phyloP scores from a whole-genome alignment of 2,329 filamentous ascomycete species.

The Podosphaera fusca region DNA sequence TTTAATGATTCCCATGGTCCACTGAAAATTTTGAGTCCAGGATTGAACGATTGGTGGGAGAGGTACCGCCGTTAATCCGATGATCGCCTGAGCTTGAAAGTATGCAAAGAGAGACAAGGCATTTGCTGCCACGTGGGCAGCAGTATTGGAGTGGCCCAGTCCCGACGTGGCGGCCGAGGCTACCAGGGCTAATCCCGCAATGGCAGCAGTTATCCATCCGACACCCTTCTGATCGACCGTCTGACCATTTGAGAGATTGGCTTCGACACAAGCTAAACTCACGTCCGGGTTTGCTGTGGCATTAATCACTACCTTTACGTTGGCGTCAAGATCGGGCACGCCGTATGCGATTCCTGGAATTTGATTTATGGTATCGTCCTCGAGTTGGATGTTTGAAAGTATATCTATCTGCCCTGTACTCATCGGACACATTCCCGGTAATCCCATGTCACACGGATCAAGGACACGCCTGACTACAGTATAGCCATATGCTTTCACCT shows the following conservation, averaged over 20 bases:
- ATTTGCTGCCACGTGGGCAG: constrained; percentile 82
- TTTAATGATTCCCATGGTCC: constrained; percentile 89
- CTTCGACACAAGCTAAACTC: constrained; percentile 68
- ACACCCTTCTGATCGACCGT: constrained; percentile 76
- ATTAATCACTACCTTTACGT: constrained; percentile 63
- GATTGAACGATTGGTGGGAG: constrained; percentile 73
- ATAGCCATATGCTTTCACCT: constrained; percentile 66
- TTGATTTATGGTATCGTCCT: constrained; percentile 29
- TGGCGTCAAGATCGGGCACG: constrained; percentile 77
- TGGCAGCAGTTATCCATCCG: constrained; percentile 72
- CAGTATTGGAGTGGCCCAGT: constrained; percentile 78
- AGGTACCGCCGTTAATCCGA: constrained; percentile 60
- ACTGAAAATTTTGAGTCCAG: constrained; percentile 96
- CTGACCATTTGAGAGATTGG: constrained; percentile 70
- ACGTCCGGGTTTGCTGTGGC: constrained; percentile 30
- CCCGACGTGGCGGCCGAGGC: constrained; percentile 78
- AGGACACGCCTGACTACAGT: constrained; percentile 41
- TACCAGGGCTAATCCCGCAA: constrained; percentile 61
- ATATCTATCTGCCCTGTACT: constrained; percentile 60
- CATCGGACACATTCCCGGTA: constrained; percentile 76
- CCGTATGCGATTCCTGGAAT: constrained; percentile 73
- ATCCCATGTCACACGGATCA: constrained; percentile 49
- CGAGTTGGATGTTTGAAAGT: constrained; percentile 43
- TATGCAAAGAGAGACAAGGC: constrained; percentile 84
- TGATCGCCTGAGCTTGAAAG: constrained; percentile 82